Conservation (phyloP, 140 eudicot genomes). For the Oenanthe javanica region DNA sequence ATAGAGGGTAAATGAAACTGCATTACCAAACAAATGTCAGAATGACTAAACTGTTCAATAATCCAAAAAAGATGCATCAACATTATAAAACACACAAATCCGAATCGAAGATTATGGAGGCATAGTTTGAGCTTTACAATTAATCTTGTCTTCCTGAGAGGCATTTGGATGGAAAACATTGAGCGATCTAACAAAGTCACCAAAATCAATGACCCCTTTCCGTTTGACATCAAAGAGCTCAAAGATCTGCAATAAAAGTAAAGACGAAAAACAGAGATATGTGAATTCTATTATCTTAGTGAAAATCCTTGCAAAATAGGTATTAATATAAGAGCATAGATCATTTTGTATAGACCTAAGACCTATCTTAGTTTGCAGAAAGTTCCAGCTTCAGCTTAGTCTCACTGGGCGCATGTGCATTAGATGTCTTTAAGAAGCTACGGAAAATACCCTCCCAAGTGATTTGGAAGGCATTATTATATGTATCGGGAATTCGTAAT, state of each 20-base stretch:
- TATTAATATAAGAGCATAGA: neutral
- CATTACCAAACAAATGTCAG: slow-evolving; percentile 13
- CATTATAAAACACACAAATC: neutral
- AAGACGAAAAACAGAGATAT: neutral
- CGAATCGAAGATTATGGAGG: neutral
- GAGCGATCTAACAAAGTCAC: slow-evolving; percentile 82
- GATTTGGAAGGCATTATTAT: neutral
- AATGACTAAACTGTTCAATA: neutral
- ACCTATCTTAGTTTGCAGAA: neutral
- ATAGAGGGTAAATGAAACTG: slow-evolving; percentile 91
- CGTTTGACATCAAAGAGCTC: slow-evolving; percentile 72
- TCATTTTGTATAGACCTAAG: neutral
- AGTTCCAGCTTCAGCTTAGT: neutral
- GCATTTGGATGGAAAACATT: slow-evolving; percentile 87
- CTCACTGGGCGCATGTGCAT: neutral
- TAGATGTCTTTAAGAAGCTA: neutral
- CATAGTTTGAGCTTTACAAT: slow-evolving; percentile 29
- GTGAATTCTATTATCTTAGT: neutral
- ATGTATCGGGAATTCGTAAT: neutral
- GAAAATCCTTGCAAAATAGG: neutral
- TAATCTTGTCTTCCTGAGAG: slow-evolving; percentile 83
- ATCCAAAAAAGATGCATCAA: neutral
- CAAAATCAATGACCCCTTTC: slow-evolving; percentile 77
- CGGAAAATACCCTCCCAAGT: neutral
- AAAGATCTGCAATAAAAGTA: slow-evolving; percentile 27